Conservation (phyloP, 2,329 filamentous ascomycete genomes). For the Colletotrichum sp. region DNA sequence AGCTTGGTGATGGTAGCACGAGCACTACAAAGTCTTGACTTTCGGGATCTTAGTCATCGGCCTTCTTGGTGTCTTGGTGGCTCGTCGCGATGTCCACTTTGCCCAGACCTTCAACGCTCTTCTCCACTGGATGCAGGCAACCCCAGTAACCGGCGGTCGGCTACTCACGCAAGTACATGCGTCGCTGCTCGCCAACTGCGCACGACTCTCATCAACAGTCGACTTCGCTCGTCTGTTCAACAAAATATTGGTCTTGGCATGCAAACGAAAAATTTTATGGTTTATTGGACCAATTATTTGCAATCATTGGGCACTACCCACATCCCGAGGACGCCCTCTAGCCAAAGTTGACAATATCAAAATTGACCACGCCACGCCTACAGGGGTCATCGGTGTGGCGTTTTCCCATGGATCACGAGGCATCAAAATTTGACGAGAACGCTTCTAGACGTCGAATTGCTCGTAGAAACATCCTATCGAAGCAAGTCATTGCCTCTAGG, state of each 20-base stretch:
- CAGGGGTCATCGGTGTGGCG: background rate
- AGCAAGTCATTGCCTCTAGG: background rate
- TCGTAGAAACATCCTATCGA: background rate
- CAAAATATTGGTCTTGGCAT: background rate
- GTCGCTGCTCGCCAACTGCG: background rate
- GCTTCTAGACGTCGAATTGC: background rate
- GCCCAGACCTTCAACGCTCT: background rate
- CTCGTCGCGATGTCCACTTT: background rate
- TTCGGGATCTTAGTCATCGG: background rate
- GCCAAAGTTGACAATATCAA: background rate
- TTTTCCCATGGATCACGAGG: background rate
- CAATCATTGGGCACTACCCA: background rate
- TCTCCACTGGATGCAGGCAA: background rate
- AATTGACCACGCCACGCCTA: background rate
- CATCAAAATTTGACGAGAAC: background rate
- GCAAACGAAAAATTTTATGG: background rate
- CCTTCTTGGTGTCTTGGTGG: background rate
- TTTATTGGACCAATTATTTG: background rate
- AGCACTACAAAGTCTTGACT: background rate
- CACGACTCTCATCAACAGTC: background rate
- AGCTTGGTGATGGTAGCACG: background rate
- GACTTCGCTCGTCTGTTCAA: background rate
- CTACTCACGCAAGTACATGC: background rate
- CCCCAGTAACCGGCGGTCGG: constrained; percentile 1
- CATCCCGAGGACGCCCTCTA: background rate